phyloP scores from a whole-genome alignment of 768 basidiomycete genomes.

The Leccinum subgranulosum region DNA sequence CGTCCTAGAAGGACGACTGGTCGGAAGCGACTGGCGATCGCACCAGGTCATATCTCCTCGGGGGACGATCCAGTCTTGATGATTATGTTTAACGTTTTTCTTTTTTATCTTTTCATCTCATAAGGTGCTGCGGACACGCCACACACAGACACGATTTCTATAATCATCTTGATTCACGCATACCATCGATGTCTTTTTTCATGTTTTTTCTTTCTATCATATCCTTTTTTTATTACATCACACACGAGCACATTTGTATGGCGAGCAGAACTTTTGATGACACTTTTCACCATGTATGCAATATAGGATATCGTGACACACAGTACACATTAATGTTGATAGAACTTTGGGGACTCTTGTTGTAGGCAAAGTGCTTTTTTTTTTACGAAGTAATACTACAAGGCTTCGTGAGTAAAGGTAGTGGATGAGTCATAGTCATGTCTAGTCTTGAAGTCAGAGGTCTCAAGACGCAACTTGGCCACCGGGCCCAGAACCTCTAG shows the following conservation, averaged over 20 bases:
- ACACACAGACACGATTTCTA: conserved; percentile 8
- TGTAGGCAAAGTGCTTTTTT: too few species aligned
- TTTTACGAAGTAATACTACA: not conserved
- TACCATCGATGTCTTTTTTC: not conserved
- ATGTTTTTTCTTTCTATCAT: not conserved
- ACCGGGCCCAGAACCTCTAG: too few species aligned
- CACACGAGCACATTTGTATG: conserved; percentile 7
- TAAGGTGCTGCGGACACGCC: conserved; percentile 11
- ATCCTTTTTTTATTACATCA: not conserved
- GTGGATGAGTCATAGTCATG: too few species aligned
- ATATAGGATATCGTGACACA: not conserved
- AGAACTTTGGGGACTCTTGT: conserved; percentile 1
- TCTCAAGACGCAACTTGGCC: too few species aligned
- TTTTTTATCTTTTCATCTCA: not conserved
- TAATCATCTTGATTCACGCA: conserved; percentile 4
- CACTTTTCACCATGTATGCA: conserved; percentile 6
- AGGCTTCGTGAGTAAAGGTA: not conserved
- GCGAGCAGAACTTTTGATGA: conserved; percentile 1
- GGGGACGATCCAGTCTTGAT: not conserved
- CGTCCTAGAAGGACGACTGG: conserved; percentile 14
- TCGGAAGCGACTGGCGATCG: not conserved
- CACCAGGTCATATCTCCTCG: not conserved
- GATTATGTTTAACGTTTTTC: not conserved
- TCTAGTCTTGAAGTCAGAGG: too few species aligned
- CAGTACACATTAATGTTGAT: not conserved